Evolutionary conservation across 2,329 filamentous ascomycete genomes (phyloP).

Genomic region (Penicillium sp.): DNA sequence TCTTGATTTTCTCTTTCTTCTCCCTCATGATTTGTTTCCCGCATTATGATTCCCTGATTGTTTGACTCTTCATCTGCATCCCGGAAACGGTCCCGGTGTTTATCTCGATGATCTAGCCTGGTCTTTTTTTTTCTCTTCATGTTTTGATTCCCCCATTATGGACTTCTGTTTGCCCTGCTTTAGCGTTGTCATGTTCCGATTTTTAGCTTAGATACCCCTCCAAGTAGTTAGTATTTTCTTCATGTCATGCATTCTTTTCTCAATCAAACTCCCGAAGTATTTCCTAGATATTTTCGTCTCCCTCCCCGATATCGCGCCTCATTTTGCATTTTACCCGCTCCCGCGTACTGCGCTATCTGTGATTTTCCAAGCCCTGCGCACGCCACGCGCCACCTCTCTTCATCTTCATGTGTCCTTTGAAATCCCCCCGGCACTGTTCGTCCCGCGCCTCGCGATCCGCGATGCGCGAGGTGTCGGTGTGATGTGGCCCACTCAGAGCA

Average conservation of each 20-base stretch:
- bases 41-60: background rate
- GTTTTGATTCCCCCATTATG: conserved; percentile 2
- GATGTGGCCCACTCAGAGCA: conserved; percentile 9
- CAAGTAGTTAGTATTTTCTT: background rate
- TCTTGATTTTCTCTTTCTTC: conserved; percentile 9
- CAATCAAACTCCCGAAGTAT: conserved; percentile 4
- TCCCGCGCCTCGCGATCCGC: conserved; percentile 2
- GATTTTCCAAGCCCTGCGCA: conserved; percentile 4
- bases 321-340: conserved; percentile 12
- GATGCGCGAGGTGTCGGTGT: conserved; percentile 15
- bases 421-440: conserved; percentile 2
- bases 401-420: background rate
- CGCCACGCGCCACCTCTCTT: conserved; percentile 13
- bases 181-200: conserved; percentile 16
- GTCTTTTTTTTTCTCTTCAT: background rate
- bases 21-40: conserved; percentile 17
- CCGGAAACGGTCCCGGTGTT: conserved; percentile 8
- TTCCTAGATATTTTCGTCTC: conserved; percentile 20
- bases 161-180: conserved; percentile 17
- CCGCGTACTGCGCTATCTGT: conserved; percentile 17
- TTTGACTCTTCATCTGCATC: conserved; percentile 3
- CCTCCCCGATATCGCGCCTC: conserved; percentile 18
- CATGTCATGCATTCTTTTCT: background rate
- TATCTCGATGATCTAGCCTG: background rate
- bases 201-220: conserved; percentile 23